Conservation (phyloP, 129 eudicot genomes). For the sunflower (Helianthus annuus) region HanXRQr2.0-SUNRISE NC_035445.2:121945837-121946336, state of each 20-base stretch:
- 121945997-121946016: neutral
- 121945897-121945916: neutral
- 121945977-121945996: neutral
- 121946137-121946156: neutral
- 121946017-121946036: neutral
- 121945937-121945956: neutral
- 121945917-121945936: neutral
- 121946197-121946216: constrained; percentile 1
- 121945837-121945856: neutral
- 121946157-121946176: neutral
- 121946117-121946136: neutral
- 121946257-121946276: neutral
- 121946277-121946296: constrained; percentile 4
- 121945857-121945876: constrained; percentile 14
- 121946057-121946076: constrained; percentile 4
- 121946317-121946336: constrained; percentile 10
- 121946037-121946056: neutral
- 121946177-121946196: neutral
- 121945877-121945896: constrained; percentile 13
- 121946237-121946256: neutral
- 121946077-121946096: neutral
- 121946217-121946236: neutral
- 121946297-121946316: constrained; percentile 12
- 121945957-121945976: neutral
- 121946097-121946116: neutral